These are phyloP conservation scores for Populus tomentosa DNA, from an alignment of 441 rosid species.

Conservation along the genomic window DNA sequence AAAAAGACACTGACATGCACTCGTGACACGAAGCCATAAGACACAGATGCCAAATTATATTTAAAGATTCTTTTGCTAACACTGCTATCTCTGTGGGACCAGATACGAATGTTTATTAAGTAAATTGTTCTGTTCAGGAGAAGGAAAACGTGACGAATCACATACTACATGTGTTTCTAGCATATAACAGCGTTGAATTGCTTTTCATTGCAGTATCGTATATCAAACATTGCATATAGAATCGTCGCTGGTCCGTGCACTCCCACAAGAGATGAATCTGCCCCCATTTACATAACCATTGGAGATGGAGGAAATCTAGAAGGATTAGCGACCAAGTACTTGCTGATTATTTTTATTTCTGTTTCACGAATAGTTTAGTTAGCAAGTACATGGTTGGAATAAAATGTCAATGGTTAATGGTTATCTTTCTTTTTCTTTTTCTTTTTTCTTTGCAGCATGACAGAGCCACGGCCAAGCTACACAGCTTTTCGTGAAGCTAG, in stretches of 20 bases:
- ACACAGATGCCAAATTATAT: neutral
- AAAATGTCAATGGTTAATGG: neutral
- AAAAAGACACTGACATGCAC: neutral
- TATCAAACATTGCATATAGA: slow-evolving; percentile 59
- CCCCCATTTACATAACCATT: slow-evolving; percentile 62
- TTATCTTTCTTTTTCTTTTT: too few relatives aligned
- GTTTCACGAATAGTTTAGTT: neutral
- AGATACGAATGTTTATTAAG: neutral
- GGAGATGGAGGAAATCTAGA: slow-evolving; percentile 77
- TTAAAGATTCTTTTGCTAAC: neutral
- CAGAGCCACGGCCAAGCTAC: slow-evolving; percentile 64
- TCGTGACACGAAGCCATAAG: neutral
- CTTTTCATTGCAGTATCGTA: slow-evolving; percentile 36
- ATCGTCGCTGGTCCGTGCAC: slow-evolving; percentile 43
- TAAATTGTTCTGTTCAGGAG: neutral
- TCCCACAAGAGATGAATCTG: slow-evolving; percentile 41
- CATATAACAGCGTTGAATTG: neutral
- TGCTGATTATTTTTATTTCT: neutral
- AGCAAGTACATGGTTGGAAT: neutral
- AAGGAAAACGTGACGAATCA: neutral
- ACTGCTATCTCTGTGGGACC: neutral
- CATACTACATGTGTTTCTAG: neutral
- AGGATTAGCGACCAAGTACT: slow-evolving; percentile 48
- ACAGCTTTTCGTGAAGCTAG: slow-evolving; percentile 73
- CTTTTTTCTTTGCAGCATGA: slow-evolving; percentile 41